These are phyloP conservation scores for Colletotrichum sp. DNA, from an alignment of 2,329 filamentous ascomycete genomes.

Conservation along the genomic window DNA sequence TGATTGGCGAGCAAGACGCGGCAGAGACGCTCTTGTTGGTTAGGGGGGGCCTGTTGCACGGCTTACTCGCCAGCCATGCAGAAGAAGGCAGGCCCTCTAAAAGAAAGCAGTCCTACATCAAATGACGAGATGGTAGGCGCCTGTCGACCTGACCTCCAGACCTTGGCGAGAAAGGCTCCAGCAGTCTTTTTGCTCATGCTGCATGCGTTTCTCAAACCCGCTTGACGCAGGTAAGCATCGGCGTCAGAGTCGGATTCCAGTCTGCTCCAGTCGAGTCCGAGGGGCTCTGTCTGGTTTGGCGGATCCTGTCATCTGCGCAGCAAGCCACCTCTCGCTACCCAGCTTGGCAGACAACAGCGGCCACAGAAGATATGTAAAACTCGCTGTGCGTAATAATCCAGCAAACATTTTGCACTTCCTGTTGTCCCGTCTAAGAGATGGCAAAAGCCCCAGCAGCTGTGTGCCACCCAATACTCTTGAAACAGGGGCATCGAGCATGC, in stretches of 20 bases:
- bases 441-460: neutral
- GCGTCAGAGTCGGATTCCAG: neutral
- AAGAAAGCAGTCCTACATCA: neutral
- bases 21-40: neutral
- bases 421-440: neutral
- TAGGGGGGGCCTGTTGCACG: neutral
- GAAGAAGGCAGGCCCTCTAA: neutral
- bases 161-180: neutral
- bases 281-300: neutral
- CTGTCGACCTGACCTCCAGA: neutral
- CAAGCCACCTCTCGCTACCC: neutral
- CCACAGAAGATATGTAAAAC: neutral
- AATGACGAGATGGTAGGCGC: neutral
- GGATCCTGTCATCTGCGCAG: conserved; percentile 11
- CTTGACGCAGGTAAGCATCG: neutral
- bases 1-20: neutral
- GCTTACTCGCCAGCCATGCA: neutral
- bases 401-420: neutral
- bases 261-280: neutral
- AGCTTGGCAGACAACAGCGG: neutral
- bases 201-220: neutral
- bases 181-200: neutral
- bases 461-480: conserved; percentile 12
- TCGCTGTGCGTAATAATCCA: too few relatives aligned
- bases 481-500: conserved; percentile 8